Conservation (phyloP, 2,329 filamentous ascomycete genomes). For the Thelonectria blattea region DNA sequence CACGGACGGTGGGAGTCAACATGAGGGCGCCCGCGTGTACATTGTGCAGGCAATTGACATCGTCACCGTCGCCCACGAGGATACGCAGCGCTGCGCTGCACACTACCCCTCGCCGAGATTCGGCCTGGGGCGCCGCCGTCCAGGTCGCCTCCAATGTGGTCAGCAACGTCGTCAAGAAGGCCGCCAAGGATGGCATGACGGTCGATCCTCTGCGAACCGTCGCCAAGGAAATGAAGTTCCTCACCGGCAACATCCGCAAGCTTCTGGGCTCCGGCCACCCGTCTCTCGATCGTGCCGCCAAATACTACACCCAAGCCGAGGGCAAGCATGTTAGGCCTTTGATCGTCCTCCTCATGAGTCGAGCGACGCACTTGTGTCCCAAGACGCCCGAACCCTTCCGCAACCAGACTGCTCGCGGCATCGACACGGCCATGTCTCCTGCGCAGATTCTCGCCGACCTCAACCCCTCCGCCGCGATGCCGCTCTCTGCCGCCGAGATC, state of each 20-base stretch:
- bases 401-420: conserved; percentile 51
- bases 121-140: conserved; percentile 79
- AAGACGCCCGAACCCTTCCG: conserved; percentile 53
- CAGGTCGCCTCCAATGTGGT: conserved; percentile 74
- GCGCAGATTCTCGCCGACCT: conserved; percentile 72
- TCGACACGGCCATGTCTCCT: conserved; percentile 63
- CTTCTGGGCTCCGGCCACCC: conserved; percentile 95
- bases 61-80: conserved; percentile 45
- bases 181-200: conserved; percentile 69
- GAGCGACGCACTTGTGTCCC: conserved; percentile 83
- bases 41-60: conserved; percentile 40
- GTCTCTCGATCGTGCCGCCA: conserved; percentile 90
- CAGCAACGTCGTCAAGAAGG: conserved; percentile 67
- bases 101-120: conserved; percentile 54
- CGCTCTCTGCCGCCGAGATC: conserved; percentile 49
- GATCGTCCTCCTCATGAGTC: conserved; percentile 94
- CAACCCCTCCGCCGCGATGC: conserved; percentile 68
- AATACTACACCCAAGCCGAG: conserved; percentile 97
- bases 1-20: conserved; percentile 19
- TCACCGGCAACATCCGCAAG: conserved; percentile 92
- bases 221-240: conserved; percentile 94
- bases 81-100: conserved; percentile 48
- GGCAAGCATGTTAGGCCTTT: conserved; percentile 96
- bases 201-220: conserved; percentile 90
- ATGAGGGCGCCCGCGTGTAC: conserved; percentile 37